Conservation (phyloP, 164 flowering plant genomes). For the Stephania yunnanensis region DNA sequence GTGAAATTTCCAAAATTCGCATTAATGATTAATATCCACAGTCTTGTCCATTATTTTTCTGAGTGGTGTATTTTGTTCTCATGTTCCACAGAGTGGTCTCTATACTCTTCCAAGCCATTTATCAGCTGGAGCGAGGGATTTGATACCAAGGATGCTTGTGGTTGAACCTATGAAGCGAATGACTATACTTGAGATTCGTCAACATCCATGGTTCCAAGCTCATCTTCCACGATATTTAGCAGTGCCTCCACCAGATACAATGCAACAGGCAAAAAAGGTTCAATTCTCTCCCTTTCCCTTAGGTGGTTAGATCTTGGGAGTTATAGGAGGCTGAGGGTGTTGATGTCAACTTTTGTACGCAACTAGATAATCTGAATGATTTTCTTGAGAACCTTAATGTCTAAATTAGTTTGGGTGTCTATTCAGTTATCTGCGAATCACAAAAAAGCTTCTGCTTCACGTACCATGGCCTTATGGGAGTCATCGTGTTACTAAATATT, state of each 20-base stretch:
- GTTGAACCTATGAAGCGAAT: conserved; percentile 82
- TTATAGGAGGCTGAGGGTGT: no score
- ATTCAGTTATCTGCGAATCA: no score
- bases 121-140: conserved; percentile 63
- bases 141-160: conserved; percentile 76
- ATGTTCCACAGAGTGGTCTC: conserved; percentile 48
- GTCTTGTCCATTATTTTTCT: background rate
- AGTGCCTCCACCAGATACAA: conserved; percentile 69
- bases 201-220: conserved; percentile 74
- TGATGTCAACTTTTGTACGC: no score
- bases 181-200: conserved; percentile 70
- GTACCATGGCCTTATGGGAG: no score
- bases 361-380: no score
- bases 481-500: no score
- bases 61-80: background rate
- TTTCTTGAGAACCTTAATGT: no score
- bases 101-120: conserved; percentile 79
- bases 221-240: conserved; percentile 75
- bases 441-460: no score
- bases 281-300: background rate
- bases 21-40: background rate
- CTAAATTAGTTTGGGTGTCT: no score
- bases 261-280: conserved; percentile 75
- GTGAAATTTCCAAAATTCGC: background rate
- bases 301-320: background rate